Evolutionary conservation across 2,329 filamentous ascomycete genomes (phyloP), one percentile per base, ranked within the genome.

Genomic region (Moelleriella libera): DNA sequence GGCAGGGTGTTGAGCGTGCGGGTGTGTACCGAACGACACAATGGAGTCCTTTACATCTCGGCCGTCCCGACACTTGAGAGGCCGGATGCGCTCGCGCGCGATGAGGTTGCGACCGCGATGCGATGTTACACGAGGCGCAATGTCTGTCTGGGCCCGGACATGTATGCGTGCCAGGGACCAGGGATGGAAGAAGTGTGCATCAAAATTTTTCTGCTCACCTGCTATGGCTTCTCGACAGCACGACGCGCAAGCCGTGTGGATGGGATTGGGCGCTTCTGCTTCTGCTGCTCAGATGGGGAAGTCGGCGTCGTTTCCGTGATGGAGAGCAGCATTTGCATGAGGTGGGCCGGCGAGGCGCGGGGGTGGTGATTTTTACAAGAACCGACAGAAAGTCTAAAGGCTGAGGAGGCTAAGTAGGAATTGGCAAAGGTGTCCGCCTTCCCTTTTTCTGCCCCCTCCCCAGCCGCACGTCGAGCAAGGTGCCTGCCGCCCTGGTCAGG

Each of bases 101-200:
- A 49, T 37, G 11, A 41, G 29, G 42, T 42, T 50, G 41, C 49
- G 49, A 48, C 49, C 32, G 46, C 49, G 46, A 50, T 46, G 49
- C 34, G 37, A 50, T 46, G 46, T 50, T 46, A 48, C 49, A 50
- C 46, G 44, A 44, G 41, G 49, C 49, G 49, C 49, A 50, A 50
- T 39, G 39, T 30, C 21, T 40, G 46, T 46, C 46, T 45, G n/a
- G 8, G 14, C 7, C 44, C 21, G 21, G 21, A 21, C 21, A 21
- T 21, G 21, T 21, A 21, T 21, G 21, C 21, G 21, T 21, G 21
- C n/a, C n/a, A 43, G 32, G 28, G 32, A 34, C 11, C 11, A 12
- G 11, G 43, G 40, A 12, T 45, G 47, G 43, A 28, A 45, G 30
- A 30, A 30, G 9, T 6, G 40, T 29, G 28, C 39, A 43, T n/a